Conservation (phyloP, 768 basidiomycete species). For the Chalciporus chontae region DNA sequence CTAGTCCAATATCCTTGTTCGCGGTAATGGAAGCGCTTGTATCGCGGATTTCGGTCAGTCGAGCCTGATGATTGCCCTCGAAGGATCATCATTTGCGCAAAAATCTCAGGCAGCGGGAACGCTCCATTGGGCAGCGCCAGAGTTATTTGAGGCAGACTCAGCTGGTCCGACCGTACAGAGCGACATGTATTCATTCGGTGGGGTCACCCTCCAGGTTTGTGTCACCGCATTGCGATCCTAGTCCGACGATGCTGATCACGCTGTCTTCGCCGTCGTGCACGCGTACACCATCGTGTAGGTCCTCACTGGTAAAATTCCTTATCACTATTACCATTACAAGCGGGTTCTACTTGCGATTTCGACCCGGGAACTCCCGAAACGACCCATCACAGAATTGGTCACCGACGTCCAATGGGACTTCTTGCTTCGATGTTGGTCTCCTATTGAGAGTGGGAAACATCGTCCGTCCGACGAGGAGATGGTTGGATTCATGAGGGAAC, state of each 20-base stretch:
- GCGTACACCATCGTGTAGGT: constrained; percentile 7
- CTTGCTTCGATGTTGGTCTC: constrained; percentile 26
- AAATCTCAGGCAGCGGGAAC: constrained; percentile 15
- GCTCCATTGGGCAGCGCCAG: too few species aligned
- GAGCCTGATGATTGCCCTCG: constrained; percentile 34
- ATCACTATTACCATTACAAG: constrained; percentile 12
- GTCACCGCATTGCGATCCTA: too few species aligned
- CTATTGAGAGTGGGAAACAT: constrained; percentile 14
- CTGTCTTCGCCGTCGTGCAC: too few species aligned
- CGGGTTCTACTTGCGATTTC: constrained; percentile 19
- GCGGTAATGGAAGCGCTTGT: constrained; percentile 38
- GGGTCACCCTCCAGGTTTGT: constrained; percentile 25
- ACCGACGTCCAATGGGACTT: constrained; percentile 23
- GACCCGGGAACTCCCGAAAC: constrained; percentile 9
- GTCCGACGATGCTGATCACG: too few species aligned
- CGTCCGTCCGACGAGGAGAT: constrained; percentile 34
- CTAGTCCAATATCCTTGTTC: constrained; percentile 46
- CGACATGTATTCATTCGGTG: constrained; percentile 37
- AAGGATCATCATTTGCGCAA: constrained; percentile 33
- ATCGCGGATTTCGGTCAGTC: constrained; percentile 49
- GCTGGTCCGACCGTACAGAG: constrained; percentile 23
- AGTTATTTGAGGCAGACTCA: too few species aligned
- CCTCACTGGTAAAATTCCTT: constrained; percentile 22
- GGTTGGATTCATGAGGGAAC: constrained; percentile 15
- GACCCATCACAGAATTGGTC: constrained; percentile 7